Conservation (phyloP, 2,329 filamentous ascomycete genomes). For the Aciculosporium take region DNA sequence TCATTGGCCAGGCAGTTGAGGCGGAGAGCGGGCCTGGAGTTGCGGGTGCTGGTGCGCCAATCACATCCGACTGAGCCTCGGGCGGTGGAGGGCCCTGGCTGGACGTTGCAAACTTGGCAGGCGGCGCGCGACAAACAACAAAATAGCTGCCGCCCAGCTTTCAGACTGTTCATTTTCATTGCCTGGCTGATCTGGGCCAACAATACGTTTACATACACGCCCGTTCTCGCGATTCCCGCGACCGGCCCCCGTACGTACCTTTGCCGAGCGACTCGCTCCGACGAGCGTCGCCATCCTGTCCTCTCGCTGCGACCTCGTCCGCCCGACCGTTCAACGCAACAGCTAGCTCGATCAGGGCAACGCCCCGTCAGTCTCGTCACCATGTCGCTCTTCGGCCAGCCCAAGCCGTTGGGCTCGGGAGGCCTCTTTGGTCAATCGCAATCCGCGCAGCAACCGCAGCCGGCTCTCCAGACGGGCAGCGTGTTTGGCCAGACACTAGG, state of each 20-base stretch:
- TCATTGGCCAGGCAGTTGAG: constrained; percentile 21
- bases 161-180: too few relatives aligned
- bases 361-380: constrained; percentile 1
- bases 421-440: constrained; percentile 26
- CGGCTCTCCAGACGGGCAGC: constrained; percentile 12
- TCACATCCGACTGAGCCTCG: background rate
- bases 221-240: background rate
- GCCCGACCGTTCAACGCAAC: background rate
- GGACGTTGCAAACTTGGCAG: constrained; percentile 1
- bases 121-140: constrained; percentile 5
- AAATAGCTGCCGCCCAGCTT: constrained; percentile 2
- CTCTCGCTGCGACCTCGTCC: background rate
- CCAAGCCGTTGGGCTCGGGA: constrained; percentile 20
- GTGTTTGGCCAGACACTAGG: constrained; percentile 18
- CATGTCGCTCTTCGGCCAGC: constrained; percentile 27
- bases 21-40: constrained; percentile 17
- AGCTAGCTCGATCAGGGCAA: constrained; percentile 5
- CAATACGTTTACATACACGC: too few relatives aligned
- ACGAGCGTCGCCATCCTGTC: background rate
- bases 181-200: background rate
- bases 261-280: background rate
- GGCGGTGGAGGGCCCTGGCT: background rate
- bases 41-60: background rate
- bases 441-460: constrained; percentile 18
- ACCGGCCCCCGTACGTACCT: background rate